Evolutionary conservation across 1,284 basidiomycete species (phyloP).

Genomic region (Chalciporus sp.): DNA sequence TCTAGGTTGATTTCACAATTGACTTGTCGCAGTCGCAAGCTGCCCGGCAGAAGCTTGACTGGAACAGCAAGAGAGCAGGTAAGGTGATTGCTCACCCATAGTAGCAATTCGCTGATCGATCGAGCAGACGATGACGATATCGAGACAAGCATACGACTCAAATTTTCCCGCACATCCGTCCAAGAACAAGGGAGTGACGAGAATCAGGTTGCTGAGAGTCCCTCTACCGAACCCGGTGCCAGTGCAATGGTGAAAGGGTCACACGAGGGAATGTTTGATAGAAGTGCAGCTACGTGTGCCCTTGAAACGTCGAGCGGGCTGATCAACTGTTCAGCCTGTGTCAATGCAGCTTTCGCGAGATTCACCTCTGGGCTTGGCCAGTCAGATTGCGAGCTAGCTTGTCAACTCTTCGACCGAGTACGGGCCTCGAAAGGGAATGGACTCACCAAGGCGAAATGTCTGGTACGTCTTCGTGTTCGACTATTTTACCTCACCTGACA

Average conservation of each 20-base stretch:
- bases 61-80: conserved; percentile 88
- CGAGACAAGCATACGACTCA: conserved; percentile 62
- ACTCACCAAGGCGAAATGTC: conserved; percentile 46
- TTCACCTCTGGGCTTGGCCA: conserved; percentile 39
- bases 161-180: conserved; percentile 36
- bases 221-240: conserved; percentile 12
- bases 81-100: conserved; percentile 20
- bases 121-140: conserved; percentile 77
- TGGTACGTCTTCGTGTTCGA: conserved; percentile 42
- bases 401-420: conserved; percentile 45
- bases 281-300: conserved; percentile 53
- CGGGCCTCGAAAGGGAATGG: conserved; percentile 48
- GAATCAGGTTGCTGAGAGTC: conserved; percentile 19
- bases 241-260: conserved; percentile 13
- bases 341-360: conserved; percentile 45
- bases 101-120: conserved; percentile 2
- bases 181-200: conserved; percentile 13
- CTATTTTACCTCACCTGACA: conserved; percentile 8
- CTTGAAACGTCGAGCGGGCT: conserved; percentile 42
- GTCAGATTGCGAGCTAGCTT: conserved; percentile 39
- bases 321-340: conserved; percentile 61
- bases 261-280: conserved; percentile 52
- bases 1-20: conserved; percentile 67
- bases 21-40: conserved; percentile 62
- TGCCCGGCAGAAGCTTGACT: conserved; percentile 60